These are phyloP conservation scores for Alternaria triticimaculans DNA, from an alignment of 2,329 filamentous ascomycete genomes.

Conservation along the genomic window DNA sequence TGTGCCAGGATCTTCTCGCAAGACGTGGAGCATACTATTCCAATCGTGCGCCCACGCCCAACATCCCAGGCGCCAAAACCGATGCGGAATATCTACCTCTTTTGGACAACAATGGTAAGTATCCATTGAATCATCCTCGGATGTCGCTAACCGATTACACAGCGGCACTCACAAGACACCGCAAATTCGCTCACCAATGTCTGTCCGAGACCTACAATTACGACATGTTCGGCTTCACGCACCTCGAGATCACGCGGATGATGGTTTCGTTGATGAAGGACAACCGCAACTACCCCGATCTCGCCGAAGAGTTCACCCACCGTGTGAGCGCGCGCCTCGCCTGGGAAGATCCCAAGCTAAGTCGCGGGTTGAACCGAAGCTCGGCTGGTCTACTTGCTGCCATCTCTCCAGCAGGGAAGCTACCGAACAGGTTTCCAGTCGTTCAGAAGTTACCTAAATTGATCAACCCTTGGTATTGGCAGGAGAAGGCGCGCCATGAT, in stretches of 20 bases:
- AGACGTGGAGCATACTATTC: constrained; percentile 4
- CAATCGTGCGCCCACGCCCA: constrained; percentile 3
- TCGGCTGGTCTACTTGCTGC: not conserved
- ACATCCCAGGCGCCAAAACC: constrained; percentile 1
- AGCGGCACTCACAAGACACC: constrained; percentile 2
- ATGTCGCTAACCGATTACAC: not conserved
- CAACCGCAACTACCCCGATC: constrained; percentile 1
- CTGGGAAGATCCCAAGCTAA: constrained; percentile 3
- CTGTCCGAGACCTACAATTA: constrained; percentile 4
- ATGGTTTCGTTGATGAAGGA: constrained; percentile 5
- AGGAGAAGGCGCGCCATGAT: constrained; percentile 1
- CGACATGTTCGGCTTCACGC: constrained; percentile 7
- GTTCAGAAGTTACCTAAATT: not conserved
- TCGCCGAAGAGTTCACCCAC: constrained; percentile 5
- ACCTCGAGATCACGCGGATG: constrained; percentile 5
- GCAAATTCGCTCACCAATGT: constrained; percentile 3
- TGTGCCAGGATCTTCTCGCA: constrained; percentile 1
- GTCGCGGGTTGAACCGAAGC: constrained; percentile 1
- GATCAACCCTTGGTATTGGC: constrained; percentile 6
- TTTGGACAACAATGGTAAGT: not conserved
- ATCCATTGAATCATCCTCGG: not conserved
- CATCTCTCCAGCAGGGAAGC: not conserved
- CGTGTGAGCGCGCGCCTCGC: constrained; percentile 3
- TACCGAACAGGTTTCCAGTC: not conserved
- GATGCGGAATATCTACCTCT: constrained; percentile 5